Base-by-base conservation (phyloP, 2,329 filamentous ascomycete genomes). In the Cordyceps cicadae region DNA sequence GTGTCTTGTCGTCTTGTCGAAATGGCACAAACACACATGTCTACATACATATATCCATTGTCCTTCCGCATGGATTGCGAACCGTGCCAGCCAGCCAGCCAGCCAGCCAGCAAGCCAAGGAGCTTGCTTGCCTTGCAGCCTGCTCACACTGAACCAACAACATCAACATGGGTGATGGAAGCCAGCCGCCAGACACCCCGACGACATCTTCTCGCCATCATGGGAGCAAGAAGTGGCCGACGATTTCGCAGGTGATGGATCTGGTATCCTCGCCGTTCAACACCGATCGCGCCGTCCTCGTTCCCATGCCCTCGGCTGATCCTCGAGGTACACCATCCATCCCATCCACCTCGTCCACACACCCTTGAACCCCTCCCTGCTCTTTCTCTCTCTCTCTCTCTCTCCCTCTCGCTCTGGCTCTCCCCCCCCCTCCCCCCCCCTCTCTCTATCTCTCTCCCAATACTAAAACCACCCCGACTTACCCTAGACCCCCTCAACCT, bases 221-320 rank as follows among this genome's bases (percentile, higher is more conserved):
- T 41, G 15, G 39, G 15, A 7, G 7, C 14, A n/a, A 17, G 17
- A 4, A 2, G 1, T 17, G 39, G 14, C 39, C 39, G 34, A 37
- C 34, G 6, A 37, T 37, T 2, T 11, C 9, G 34, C 34, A 37
- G 34, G 12, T 37, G 34, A 37, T 37, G 34, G 34, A 37, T 11
- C 9, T 43, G 15, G 3, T 43, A 15, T 15, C 6, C 3, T 43
- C 39, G 4, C 15, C n/a, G 3, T 43, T 43, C 39, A 43, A 43
- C 12, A 43, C 15, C 15, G 39, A 43, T n/a, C 15, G 5, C 12
- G 39, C 15, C 39, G n/a, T 43, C n/a, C 43, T 60, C 14, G 34
- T 60, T 19, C 59, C 59, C 5, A 60, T 60, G 59, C 59, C 59
- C 5, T 55, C 59, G 14, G 29, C 59, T 9, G 59, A 60, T 39